Conservation (phyloP, 306 rosid genomes). For the Medicago ruthenica region DNA sequence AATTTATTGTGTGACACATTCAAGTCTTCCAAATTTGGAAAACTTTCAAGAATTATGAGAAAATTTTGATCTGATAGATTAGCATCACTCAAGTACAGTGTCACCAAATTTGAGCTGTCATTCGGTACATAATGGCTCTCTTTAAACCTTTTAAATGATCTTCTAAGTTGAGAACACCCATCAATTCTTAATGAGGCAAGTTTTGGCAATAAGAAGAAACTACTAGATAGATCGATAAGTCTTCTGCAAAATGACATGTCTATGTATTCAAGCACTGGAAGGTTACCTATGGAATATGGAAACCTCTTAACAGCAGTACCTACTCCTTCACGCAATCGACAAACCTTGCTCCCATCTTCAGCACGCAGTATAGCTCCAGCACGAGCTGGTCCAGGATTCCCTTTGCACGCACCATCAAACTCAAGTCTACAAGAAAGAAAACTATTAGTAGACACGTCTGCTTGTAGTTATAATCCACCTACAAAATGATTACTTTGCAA, state of each 20-base stretch:
- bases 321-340: conserved; percentile 78
- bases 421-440: conserved; percentile 65
- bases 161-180: not conserved
- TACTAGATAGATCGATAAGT: not conserved
- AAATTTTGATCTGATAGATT: not conserved
- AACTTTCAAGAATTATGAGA: no score
- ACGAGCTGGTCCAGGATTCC: conserved; percentile 95
- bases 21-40: not conserved
- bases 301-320: conserved; percentile 48
- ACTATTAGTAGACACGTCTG: conserved; percentile 30
- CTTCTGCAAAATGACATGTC: not conserved
- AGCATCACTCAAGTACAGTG: not conserved
- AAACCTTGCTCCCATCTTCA: conserved; percentile 71
- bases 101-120: not conserved
- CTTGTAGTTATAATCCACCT: conserved; percentile 33
- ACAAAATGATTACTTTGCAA: conserved; percentile 35
- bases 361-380: conserved; percentile 90
- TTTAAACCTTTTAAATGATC: not conserved
- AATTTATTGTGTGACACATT: no score
- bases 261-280: not conserved
- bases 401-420: conserved; percentile 92
- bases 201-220: not conserved
- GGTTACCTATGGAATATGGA: not conserved
- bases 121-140: not conserved
- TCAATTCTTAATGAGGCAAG: not conserved